Conservation (phyloP, 805 yeast genomes). For the Wickerhamiella alocasiicola region DNA sequence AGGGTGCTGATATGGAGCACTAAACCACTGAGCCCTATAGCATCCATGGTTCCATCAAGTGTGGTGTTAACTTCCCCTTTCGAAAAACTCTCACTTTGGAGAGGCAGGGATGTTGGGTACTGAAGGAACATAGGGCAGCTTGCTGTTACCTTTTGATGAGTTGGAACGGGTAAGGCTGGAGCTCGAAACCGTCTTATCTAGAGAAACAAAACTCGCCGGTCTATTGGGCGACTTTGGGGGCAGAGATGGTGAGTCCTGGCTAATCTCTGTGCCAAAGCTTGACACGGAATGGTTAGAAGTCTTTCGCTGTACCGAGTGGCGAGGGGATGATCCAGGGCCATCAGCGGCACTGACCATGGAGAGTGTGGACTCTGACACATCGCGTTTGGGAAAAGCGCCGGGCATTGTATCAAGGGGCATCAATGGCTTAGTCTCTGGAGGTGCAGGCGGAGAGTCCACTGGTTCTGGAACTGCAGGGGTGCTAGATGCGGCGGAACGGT, state of each 20-base stretch:
- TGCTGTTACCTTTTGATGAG: not conserved
- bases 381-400: conserved; percentile 2
- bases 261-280: not conserved
- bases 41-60: not conserved
- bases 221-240: conserved; percentile 9
- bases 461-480: no score
- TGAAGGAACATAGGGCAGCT: not conserved
- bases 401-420: conserved; percentile 6
- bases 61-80: not conserved
- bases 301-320: no score
- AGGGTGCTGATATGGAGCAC: not conserved
- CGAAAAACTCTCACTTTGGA: not conserved
- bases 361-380: not conserved
- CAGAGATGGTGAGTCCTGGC: not conserved
- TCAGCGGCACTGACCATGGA: conserved; percentile 1
- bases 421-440: not conserved
- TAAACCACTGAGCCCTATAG: not conserved
- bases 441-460: no score
- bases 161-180: not conserved
- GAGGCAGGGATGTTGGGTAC: conserved; percentile 4
- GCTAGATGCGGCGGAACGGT: no score
- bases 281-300: not conserved
- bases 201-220: conserved; percentile 7
- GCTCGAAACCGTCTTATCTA: conserved; percentile 1
- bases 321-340: not conserved